These are phyloP conservation scores for Capronia coronata DNA, from an alignment of 2,329 filamentous ascomycete species.

Conservation along the genomic window DNA sequence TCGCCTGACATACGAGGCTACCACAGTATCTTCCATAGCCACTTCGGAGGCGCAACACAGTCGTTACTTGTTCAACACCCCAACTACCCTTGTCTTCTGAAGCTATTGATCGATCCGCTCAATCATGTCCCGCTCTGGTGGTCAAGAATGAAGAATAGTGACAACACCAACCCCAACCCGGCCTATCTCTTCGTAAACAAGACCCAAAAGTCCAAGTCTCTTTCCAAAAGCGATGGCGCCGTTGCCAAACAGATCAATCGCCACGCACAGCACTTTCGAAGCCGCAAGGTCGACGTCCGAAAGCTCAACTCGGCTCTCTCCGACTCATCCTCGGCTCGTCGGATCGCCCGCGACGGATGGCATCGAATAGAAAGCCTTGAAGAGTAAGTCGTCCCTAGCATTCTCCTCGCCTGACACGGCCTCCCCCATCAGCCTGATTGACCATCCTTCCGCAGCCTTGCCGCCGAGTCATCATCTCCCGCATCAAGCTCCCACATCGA, in stretches of 20 bases:
- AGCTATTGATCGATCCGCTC: too few relatives aligned
- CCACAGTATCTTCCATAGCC: too few relatives aligned
- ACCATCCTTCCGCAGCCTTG: not conserved
- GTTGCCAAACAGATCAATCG: slow-evolving; percentile 24
- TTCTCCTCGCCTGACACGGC: too few relatives aligned
- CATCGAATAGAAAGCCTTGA: slow-evolving; percentile 13
- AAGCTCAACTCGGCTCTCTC: slow-evolving; percentile 16
- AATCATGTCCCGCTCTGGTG: not conserved
- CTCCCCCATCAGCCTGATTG: not conserved
- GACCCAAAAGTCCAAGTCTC: slow-evolving; percentile 22
- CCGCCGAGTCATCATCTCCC: not conserved
- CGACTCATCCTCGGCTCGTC: slow-evolving; percentile 21
- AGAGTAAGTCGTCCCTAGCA: slow-evolving; percentile 1
- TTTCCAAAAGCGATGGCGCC: slow-evolving; percentile 23
- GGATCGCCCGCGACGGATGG: slow-evolving; percentile 24
- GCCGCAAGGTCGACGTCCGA: slow-evolving; percentile 17
- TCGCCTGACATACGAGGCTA: too few relatives aligned
- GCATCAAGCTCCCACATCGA: not conserved
- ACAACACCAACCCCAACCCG: slow-evolving; percentile 4
- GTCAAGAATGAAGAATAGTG: slow-evolving; percentile 17
- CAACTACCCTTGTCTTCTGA: too few relatives aligned
- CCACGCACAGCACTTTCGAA: slow-evolving; percentile 23
- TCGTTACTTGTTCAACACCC: too few relatives aligned
- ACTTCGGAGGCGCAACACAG: too few relatives aligned
- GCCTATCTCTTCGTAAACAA: slow-evolving; percentile 26